Conservation (phyloP, 2,329 filamentous ascomycete genomes). For the Onygenales sp. region DNA sequence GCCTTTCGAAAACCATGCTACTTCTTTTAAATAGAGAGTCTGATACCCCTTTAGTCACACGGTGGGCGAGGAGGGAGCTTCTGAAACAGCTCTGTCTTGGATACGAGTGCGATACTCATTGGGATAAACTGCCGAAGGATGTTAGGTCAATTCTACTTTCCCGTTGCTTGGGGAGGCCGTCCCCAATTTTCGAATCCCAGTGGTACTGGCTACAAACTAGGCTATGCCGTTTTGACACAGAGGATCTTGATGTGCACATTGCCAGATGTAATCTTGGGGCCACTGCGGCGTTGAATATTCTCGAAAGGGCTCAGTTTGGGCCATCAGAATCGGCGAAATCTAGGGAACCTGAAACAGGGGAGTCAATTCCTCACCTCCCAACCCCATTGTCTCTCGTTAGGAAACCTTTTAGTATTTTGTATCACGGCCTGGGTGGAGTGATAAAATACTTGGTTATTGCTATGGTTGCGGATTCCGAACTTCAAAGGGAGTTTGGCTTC, state of each 20-base stretch:
- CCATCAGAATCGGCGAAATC: conserved; percentile 13
- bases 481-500: conserved; percentile 41
- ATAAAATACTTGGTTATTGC: conserved; percentile 43
- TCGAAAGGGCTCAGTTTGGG: conserved; percentile 22
- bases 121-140: conserved; percentile 40
- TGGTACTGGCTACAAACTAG: conserved; percentile 35
- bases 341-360: conserved; percentile 16
- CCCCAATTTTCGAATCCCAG: conserved; percentile 30
- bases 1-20: conserved; percentile 25
- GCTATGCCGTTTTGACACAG: conserved; percentile 28
- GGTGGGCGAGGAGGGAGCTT: conserved; percentile 36
- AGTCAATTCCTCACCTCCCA: conserved; percentile 21
- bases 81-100: conserved; percentile 41
- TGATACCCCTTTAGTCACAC: conserved; percentile 29
- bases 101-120: conserved; percentile 41
- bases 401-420: conserved; percentile 29
- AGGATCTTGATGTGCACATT: conserved; percentile 34
- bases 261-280: conserved; percentile 42
- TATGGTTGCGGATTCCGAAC: conserved; percentile 43
- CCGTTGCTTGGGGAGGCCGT: conserved; percentile 36
- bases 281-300: conserved; percentile 24
- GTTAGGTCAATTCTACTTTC: conserved; percentile 39
- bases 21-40: conserved; percentile 25
- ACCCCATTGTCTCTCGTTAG: conserved; percentile 20
- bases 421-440: conserved; percentile 34